Conservation (phyloP, 2,329 filamentous ascomycete species). For the Neofusicoccum parvum region DNA sequence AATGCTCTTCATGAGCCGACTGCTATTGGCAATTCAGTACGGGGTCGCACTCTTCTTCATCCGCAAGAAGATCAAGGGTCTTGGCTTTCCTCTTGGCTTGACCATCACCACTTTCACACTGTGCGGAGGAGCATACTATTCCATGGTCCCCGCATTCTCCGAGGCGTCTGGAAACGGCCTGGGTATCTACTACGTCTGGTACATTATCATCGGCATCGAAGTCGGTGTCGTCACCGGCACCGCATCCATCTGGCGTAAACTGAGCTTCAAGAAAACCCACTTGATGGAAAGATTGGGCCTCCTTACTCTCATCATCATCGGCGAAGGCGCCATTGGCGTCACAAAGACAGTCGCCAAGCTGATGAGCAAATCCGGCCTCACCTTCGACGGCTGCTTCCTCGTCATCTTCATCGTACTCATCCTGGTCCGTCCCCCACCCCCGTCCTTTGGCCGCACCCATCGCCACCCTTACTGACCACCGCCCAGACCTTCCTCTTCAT, state of each 20-base stretch:
- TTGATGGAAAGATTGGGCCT: constrained; percentile 61
- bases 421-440: constrained; percentile 29
- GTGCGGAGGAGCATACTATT: constrained; percentile 21
- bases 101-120: constrained; percentile 20
- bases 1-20: constrained; percentile 24
- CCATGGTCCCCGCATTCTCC: constrained; percentile 21
- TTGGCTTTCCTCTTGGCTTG: constrained; percentile 21
- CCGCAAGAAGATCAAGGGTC: not conserved
- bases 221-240: constrained; percentile 52
- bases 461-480: not conserved
- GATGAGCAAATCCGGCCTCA: constrained; percentile 33
- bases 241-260: constrained; percentile 54
- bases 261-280: constrained; percentile 61
- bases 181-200: constrained; percentile 50
- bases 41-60: constrained; percentile 21
- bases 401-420: constrained; percentile 41
- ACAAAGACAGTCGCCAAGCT: constrained; percentile 48
- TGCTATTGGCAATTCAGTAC: constrained; percentile 24
- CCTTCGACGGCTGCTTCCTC: constrained; percentile 38
- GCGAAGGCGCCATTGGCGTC: constrained; percentile 62
- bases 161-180: constrained; percentile 8
- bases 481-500: constrained; percentile 35
- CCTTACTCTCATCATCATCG: constrained; percentile 63
- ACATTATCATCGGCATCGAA: constrained; percentile 54
- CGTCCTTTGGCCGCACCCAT: no score